Evolutionary conservation across 805 yeast species (phyloP), one percentile per base, ranked within the genome.

Genomic region (Hanseniaspora valbyensis): DNA sequence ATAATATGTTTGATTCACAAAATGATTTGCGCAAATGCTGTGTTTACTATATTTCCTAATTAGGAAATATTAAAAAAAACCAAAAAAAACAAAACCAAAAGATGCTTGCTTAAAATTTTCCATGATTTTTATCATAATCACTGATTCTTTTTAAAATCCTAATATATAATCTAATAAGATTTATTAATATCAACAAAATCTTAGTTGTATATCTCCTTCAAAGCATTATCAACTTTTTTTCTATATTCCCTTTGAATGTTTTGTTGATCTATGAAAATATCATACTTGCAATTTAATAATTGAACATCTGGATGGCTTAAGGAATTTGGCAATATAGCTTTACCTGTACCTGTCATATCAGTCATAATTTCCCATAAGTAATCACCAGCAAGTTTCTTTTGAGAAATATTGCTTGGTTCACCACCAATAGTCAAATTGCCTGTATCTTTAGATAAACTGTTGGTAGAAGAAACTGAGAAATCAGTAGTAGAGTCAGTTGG

Each of bases 311-410:
- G 78, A 53, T 76, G 75, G 40, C 67, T 66, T 16, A 61, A 67
- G 3, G 75, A 64, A 22, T 77, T 66, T 3, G 98, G 97, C 55
- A 70, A 66, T 36, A 92, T 83, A 12, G 81, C 87, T 56, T 74
- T 73, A 41, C 96, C 97, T 21, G 81, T 77, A 7, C 95, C 90
- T 1, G 95, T 82, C 70, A 89, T 73, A 54, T 74, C 73, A 56
- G 76, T 75, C 98, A 92, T 92, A 34, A 83, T 79, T 33, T 78
- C 76, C 97, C 97, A 90, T 53, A 92, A 70, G 50, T 72, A 74
- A 55, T 78, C 80, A 30, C 85, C 85, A 3, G 76, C 58, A 43
- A 50, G 37, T 46, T 52, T 39, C 58, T 62, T 40, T 76, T 71
- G 18, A 38, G 29, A 21, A 5, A 14, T 13, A 13, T 22, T 19